A percentile compares a stretch with the other conserved stretches of the same genome.
Evolutionary conservation across 2,329 filamentous ascomycete genomes (phyloP).

Genomic region (Geosmithia morbida): DNA sequence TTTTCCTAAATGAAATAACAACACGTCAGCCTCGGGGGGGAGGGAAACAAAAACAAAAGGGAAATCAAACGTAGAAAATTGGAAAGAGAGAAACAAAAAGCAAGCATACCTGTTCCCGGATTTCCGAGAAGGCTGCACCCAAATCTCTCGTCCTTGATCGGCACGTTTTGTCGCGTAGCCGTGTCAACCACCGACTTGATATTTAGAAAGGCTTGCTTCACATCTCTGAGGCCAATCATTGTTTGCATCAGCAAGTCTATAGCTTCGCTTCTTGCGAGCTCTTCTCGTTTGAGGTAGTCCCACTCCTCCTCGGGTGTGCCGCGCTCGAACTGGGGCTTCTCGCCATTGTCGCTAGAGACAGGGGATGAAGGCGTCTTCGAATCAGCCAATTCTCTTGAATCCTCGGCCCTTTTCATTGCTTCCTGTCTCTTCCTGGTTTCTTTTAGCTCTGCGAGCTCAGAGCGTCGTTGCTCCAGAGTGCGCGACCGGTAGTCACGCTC

Average conservation of each 20-base stretch:
- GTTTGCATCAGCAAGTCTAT: constrained; percentile 31
- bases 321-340: not conserved
- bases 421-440: constrained; percentile 10
- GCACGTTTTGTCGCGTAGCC: constrained; percentile 24
- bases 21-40: not conserved
- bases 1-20: constrained; percentile 26
- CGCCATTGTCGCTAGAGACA: not conserved
- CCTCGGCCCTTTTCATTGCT: constrained; percentile 5
- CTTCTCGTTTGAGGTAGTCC: constrained; percentile 40
- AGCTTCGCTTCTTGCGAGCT: constrained; percentile 30
- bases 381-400: not conserved
- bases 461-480: constrained; percentile 26
- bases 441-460: constrained; percentile 28
- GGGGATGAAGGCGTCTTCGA: not conserved
- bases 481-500: constrained; percentile 29
- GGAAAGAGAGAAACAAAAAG: too few species aligned
- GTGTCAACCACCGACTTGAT: constrained; percentile 53
- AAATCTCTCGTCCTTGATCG: constrained; percentile 43
- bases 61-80: too few species aligned
- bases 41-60: not conserved
- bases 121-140: constrained; percentile 54
- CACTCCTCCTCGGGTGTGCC: constrained; percentile 36
- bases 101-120: constrained; percentile 50
- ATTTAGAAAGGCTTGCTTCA: constrained; percentile 48
- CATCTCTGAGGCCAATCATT: constrained; percentile 57